Evolutionary conservation across 1,284 basidiomycete genomes (phyloP), one percentile per base, ranked within the genome.

Genomic region (Lentinula novae-zelandiae): DNA sequence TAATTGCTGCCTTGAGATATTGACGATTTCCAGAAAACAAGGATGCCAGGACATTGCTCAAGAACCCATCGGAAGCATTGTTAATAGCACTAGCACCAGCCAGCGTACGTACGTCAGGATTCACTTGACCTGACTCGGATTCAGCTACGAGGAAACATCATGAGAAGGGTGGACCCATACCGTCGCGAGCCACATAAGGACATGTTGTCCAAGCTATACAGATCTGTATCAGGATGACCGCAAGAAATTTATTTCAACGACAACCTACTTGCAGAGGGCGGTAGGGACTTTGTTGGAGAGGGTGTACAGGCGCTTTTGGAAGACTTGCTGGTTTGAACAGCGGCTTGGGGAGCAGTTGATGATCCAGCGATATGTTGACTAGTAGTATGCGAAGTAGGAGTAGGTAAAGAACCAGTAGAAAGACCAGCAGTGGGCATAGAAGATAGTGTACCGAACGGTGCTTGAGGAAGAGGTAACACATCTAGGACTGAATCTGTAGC

Each of bases 81-180:
- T 79, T 77, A 53, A 82, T 76, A 27, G 77, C 76, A 8, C 70
- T 73, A 4, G 82, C 77, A 51, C 79, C 82, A 39, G 75, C 74
- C 36, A 87, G 72, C 2, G 70, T 71, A 55, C 79, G 75, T 5
- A 83, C 81, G 65, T 88, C 86, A 5, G 85, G 84, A 67, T 88
- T 88, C 61, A 86, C 77, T 62, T 76, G 62, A 22, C 85, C 57
- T 58, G 27, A 58, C 36, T 10, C 5, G 2, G 5, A 40, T 27
- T 49, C n/a, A 51, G 38, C 42, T 5, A 33, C n/a, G n/a, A 51
- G 3, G 20, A 10, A 9, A 27, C 5, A 53, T 17, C 9, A 27
- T 40, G 2, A 12, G 33, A 8, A 40, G 13, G 31, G 5, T 9
- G 31, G 27, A 33, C 1, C 2, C 57, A 6, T 36, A 58, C 60